phyloP scores from a whole-genome alignment of 352 stramenopile genomes.

The Pythium phragmiticola region DNA sequence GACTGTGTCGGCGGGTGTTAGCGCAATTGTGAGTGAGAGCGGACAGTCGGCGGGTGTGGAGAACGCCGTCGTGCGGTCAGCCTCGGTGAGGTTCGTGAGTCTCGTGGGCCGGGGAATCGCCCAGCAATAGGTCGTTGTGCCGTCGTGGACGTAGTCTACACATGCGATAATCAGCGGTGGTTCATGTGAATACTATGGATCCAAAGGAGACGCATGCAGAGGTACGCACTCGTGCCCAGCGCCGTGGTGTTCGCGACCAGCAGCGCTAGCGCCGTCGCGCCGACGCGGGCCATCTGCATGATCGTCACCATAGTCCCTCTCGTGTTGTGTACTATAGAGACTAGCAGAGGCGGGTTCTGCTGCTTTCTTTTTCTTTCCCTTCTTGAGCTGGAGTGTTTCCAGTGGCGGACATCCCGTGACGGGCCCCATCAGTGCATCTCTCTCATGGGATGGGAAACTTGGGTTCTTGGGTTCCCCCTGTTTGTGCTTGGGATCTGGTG shows the following conservation, averaged over 20 bases:
- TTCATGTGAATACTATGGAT: too few species aligned
- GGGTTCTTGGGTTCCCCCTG: too few species aligned
- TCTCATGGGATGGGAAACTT: too few species aligned
- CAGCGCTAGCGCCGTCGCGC: constrained; percentile 10
- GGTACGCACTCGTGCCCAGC: constrained; percentile 15
- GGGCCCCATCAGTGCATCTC: too few species aligned
- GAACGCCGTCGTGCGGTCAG: constrained; percentile 17
- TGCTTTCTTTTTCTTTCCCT: too few species aligned
- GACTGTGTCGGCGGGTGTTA: constrained; percentile 12
- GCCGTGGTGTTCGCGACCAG: neutral
- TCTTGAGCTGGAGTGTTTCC: too few species aligned
- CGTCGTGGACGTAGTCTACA: constrained; percentile 31
- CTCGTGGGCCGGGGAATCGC: constrained; percentile 25
- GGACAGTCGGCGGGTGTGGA: constrained; percentile 21
- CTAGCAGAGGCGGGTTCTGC: too few species aligned
- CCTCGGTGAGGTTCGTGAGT: constrained; percentile 25
- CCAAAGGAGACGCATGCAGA: neutral
- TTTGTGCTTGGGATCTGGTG: too few species aligned
- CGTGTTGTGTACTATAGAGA: too few species aligned
- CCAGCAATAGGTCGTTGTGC: constrained; percentile 33
- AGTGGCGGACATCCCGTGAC: too few species aligned
- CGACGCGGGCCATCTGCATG: neutral
- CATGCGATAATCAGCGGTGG: neutral
- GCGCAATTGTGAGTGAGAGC: constrained; percentile 18
- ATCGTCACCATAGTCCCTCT: constrained; percentile 1